These are phyloP conservation scores for Plantago major DNA, from an alignment of 257 asterid genomes.

Conservation along the genomic window DNA sequence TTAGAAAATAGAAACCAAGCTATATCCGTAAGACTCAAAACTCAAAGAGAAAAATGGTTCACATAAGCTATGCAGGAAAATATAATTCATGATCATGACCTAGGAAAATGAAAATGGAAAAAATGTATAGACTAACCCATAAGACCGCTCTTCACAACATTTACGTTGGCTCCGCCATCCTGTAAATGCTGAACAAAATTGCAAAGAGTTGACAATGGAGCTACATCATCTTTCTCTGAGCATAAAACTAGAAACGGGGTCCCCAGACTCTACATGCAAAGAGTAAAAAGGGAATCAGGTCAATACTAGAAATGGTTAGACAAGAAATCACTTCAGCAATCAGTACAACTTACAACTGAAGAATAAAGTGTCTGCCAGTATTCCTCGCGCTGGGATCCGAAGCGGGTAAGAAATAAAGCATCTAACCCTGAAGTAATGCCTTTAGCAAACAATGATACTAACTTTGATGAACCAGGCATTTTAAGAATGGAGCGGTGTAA, in stretches of 20 bases:
- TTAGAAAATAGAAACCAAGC: too few relatives aligned
- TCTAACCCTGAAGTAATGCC: slow-evolving; percentile 74
- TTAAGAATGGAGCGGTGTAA: slow-evolving; percentile 51
- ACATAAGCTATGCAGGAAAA: too few relatives aligned
- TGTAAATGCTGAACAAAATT: slow-evolving; percentile 54
- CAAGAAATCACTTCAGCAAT: slow-evolving; percentile 4
- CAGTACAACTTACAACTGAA: slow-evolving; percentile 60
- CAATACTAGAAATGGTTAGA: slow-evolving; percentile 7
- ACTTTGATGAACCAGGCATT: slow-evolving; percentile 76
- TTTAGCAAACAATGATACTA: slow-evolving; percentile 60
- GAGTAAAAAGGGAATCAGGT: slow-evolving; percentile 13
- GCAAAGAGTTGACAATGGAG: slow-evolving; percentile 43
- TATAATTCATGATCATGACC: too few relatives aligned
- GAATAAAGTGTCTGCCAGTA: slow-evolving; percentile 80
- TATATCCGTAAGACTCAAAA: too few relatives aligned
- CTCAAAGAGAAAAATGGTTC: too few relatives aligned
- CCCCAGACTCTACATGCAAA: slow-evolving; percentile 49
- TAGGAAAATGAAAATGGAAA: background rate
- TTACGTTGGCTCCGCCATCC: slow-evolving; percentile 65
- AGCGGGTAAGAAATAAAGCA: slow-evolving; percentile 81
- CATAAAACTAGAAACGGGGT: slow-evolving; percentile 70
- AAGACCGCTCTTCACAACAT: slow-evolving; percentile 45
- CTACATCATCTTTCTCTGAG: slow-evolving; percentile 65
- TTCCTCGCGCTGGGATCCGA: slow-evolving; percentile 68
- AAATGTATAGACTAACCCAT: slow-evolving; percentile 40